Evolutionary conservation across 2,329 filamentous ascomycete genomes (phyloP).

Genomic region (Cercospora canescens): DNA sequence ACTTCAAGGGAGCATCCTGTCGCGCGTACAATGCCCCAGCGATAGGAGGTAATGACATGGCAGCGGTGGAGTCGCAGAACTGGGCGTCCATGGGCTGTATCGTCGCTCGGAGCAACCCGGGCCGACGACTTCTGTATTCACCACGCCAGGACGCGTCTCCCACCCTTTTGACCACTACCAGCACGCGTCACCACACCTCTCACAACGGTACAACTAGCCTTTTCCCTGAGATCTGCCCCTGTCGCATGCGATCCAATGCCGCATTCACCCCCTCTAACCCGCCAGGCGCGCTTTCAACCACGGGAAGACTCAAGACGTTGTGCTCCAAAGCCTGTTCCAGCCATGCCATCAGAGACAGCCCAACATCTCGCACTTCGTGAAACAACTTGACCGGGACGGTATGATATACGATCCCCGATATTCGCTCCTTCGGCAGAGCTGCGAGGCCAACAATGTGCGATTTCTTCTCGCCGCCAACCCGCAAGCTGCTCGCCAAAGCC

Average conservation of each 20-base stretch:
- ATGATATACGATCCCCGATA: constrained; percentile 55
- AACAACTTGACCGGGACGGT: constrained; percentile 73
- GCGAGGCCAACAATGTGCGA: constrained; percentile 63
- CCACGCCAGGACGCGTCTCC: background rate
- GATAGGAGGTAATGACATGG: no score
- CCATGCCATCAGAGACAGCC: constrained; percentile 19
- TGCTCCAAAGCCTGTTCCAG: constrained; percentile 19
- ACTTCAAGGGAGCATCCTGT: no score
- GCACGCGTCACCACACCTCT: background rate
- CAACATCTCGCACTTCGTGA: constrained; percentile 50
- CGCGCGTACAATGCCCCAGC: no score
- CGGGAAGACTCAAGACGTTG: constrained; percentile 11
- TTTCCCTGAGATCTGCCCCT: constrained; percentile 21
- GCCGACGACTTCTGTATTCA: background rate
- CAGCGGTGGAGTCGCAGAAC: no score
- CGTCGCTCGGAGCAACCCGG: background rate
- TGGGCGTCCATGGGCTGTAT: no score
- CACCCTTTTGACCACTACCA: background rate
- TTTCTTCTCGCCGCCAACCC: constrained; percentile 1
- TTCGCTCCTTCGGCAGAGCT: constrained; percentile 60
- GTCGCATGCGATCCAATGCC: constrained; percentile 21
- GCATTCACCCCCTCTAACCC: constrained; percentile 21
- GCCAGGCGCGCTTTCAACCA: constrained; percentile 15
- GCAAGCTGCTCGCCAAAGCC: constrained; percentile 16
- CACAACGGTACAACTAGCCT: constrained; percentile 22